Evolutionary conservation across 441 rosid species (phyloP).

Genomic region (Mallotus repandus): DNA sequence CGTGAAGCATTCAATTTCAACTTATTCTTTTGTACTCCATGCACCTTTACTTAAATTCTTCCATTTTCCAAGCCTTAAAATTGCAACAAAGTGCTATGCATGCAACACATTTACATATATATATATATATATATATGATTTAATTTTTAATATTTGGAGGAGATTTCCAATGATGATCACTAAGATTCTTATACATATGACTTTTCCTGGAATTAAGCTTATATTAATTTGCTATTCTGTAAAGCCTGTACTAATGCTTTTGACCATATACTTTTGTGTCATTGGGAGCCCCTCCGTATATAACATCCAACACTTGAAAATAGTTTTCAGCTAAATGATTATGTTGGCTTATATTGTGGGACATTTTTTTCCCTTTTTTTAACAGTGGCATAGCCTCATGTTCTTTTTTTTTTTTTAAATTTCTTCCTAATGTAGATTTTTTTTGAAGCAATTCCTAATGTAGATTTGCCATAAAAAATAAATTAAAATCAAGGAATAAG

Average conservation of each 20-base stretch:
- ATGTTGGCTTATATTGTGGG: constrained; percentile 14
- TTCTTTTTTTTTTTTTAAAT: too few relatives aligned
- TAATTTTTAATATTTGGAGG: neutral
- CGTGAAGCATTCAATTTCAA: constrained; percentile 14
- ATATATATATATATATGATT: too few relatives aligned
- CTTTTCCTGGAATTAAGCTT: constrained; percentile 24
- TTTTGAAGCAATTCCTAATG: too few relatives aligned
- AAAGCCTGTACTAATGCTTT: neutral
- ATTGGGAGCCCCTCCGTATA: neutral
- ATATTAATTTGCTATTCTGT: neutral
- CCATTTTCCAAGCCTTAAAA: neutral
- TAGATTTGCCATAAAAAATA: too few relatives aligned
- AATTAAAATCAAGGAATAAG: too few relatives aligned
- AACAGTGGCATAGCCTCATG: too few relatives aligned
- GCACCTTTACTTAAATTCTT: too few relatives aligned
- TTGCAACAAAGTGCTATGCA: neutral
- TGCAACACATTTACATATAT: too few relatives aligned
- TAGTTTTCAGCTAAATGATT: constrained; percentile 6
- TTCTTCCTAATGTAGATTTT: too few relatives aligned
- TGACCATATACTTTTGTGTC: neutral
- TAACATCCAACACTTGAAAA: neutral
- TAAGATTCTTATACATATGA: neutral
- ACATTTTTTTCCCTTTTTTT: neutral
- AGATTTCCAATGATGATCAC: neutral
- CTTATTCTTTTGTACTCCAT: too few relatives aligned